These are phyloP conservation scores for Populus ilicifolia DNA, from an alignment of 345 rosid species.

Conservation along the genomic window DNA sequence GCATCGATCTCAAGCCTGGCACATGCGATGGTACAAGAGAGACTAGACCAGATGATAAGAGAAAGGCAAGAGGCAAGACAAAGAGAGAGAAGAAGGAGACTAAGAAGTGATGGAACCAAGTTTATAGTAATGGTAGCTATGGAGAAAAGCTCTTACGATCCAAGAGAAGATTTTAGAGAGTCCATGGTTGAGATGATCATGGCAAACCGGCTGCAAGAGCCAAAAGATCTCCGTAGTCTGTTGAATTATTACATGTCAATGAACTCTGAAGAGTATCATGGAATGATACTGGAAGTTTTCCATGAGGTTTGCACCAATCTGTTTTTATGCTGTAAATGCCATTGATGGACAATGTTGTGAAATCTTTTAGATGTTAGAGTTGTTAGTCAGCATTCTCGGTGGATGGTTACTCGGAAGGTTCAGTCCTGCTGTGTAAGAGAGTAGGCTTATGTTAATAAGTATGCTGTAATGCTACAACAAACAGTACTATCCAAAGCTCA, in stretches of 20 bases:
- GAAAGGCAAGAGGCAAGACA: slow-evolving; percentile 43
- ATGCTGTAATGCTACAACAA: neutral
- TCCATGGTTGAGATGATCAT: slow-evolving; percentile 82
- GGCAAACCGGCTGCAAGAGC: slow-evolving; percentile 51
- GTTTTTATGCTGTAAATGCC: slow-evolving; percentile 52
- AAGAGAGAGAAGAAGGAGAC: slow-evolving; percentile 31
- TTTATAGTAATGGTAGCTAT: slow-evolving; percentile 80
- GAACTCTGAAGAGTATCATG: slow-evolving; percentile 62
- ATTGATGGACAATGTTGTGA: slow-evolving; percentile 22
- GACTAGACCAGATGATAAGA: slow-evolving; percentile 72
- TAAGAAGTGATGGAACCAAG: slow-evolving; percentile 33
- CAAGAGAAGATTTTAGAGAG: slow-evolving; percentile 68
- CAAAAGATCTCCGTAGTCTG: slow-evolving; percentile 68
- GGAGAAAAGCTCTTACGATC: slow-evolving; percentile 78
- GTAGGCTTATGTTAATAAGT: too few species aligned
- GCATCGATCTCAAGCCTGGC: slow-evolving; percentile 66
- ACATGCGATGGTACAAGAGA: slow-evolving; percentile 85
- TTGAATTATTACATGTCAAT: slow-evolving; percentile 76
- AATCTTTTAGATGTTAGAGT: neutral
- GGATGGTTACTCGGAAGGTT: neutral
- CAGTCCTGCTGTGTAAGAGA: neutral
- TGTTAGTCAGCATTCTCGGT: neutral
- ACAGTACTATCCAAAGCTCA: neutral
- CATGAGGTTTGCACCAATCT: slow-evolving; percentile 71
- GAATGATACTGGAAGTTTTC: slow-evolving; percentile 64